A percentile compares a stretch with the other conserved stretches of the same genome.
Evolutionary conservation across 108 stramenopile genomes (phyloP).

Genomic region (Cyclotella baltica): DNA sequence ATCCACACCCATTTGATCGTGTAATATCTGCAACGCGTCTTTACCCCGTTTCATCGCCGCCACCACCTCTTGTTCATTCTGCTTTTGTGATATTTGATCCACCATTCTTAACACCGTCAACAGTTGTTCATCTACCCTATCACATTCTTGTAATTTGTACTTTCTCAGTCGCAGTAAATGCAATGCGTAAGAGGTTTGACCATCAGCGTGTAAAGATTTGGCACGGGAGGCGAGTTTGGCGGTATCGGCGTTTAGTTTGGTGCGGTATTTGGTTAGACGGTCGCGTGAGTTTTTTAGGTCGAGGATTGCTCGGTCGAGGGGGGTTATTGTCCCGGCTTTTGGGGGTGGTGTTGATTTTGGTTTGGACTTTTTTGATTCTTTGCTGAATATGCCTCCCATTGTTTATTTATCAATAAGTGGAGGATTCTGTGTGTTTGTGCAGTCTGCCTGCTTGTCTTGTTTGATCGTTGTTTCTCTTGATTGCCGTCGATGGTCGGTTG

Average conservation of each 20-base stretch:
- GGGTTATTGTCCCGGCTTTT: constrained; percentile 53
- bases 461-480: no score
- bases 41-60: constrained; percentile 79
- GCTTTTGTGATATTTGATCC: constrained; percentile 83
- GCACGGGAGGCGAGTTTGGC: constrained; percentile 72
- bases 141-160: constrained; percentile 78
- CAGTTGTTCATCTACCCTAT: constrained; percentile 77
- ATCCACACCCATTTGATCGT: constrained; percentile 88
- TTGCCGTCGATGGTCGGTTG: no score
- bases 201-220: constrained; percentile 65
- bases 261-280: constrained; percentile 73
- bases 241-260: constrained; percentile 70
- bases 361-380: constrained; percentile 6
- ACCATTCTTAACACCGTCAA: constrained; percentile 88
- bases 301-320: constrained; percentile 85
- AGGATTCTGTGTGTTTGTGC: no score
- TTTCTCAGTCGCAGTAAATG: constrained; percentile 75
- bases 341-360: constrained; percentile 19
- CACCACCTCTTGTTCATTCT: constrained; percentile 82
- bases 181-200: constrained; percentile 73
- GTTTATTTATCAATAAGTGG: no score
- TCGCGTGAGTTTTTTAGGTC: constrained; percentile 94
- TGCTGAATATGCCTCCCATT: constrained; percentile 45
- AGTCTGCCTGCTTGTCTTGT: no score
- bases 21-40: constrained; percentile 87